Conservation (phyloP, 208 protist species). For the Trypanosoma brucei region DNA sequence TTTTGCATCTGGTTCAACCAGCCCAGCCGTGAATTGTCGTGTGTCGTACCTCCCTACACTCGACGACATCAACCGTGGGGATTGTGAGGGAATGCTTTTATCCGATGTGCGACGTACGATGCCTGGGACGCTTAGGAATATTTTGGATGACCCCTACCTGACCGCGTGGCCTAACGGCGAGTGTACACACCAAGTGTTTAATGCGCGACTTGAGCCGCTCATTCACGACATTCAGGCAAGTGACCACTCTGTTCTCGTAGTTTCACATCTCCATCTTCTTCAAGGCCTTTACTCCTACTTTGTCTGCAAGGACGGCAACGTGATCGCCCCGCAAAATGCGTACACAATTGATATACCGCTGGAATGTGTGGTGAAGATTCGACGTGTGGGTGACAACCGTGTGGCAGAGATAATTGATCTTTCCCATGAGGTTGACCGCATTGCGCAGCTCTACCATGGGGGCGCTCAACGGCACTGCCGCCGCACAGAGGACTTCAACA, state of each 20-base stretch:
- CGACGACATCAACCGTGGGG: slow-evolving; percentile 84
- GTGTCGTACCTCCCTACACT: slow-evolving; percentile 83
- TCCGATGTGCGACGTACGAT: slow-evolving; percentile 69
- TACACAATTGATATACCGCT: slow-evolving; percentile 74
- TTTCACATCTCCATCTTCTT: slow-evolving; percentile 74
- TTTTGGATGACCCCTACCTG: slow-evolving; percentile 83
- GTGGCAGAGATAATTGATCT: slow-evolving; percentile 70
- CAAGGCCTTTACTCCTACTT: slow-evolving; percentile 88
- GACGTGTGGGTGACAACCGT: slow-evolving; percentile 53
- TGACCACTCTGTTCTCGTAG: slow-evolving; percentile 64
- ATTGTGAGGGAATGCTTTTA: slow-evolving; percentile 78
- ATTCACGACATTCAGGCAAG: slow-evolving; percentile 90
- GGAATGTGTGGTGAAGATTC: slow-evolving; percentile 76
- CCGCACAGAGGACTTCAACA: neutral
- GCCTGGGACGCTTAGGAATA: slow-evolving; percentile 68
- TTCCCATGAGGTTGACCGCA: slow-evolving; percentile 41
- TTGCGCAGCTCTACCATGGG: slow-evolving; percentile 7
- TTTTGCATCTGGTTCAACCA: neutral
- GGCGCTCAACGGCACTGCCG: slow-evolving; percentile 3
- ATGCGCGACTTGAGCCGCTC: slow-evolving; percentile 79
- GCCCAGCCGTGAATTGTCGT: slow-evolving; percentile 42
- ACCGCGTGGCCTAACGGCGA: slow-evolving; percentile 86
- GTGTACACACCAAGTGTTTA: slow-evolving; percentile 87
- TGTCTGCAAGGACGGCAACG: slow-evolving; percentile 62
- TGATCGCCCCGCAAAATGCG: slow-evolving; percentile 72